These are phyloP conservation scores for Martiniozyma abietophila DNA, from an alignment of 805 yeast species.

Conservation along the genomic window DNA sequence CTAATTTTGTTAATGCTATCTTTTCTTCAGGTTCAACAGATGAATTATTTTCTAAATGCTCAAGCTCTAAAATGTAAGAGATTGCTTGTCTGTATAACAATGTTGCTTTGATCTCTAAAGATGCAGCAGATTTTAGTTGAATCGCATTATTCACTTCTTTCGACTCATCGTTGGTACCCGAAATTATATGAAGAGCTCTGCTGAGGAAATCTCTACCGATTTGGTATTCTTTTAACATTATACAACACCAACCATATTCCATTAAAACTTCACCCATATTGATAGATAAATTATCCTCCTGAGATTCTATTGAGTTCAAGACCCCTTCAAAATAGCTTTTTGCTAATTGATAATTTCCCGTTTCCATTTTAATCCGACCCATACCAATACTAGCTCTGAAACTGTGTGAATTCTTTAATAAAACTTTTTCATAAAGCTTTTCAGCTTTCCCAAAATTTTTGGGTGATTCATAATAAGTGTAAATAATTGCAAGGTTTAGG, in stretches of 20 bases:
- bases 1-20: slow-evolving; percentile 28
- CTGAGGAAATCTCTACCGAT: slow-evolving; percentile 45
- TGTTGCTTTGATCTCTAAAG: slow-evolving; percentile 48
- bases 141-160: not conserved
- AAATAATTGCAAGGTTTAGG: slow-evolving; percentile 61
- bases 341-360: slow-evolving; percentile 50
- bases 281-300: slow-evolving; percentile 30
- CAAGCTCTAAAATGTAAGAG: slow-evolving; percentile 37
- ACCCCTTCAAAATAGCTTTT: slow-evolving; percentile 32
- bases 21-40: slow-evolving; percentile 11
- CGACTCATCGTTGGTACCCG: slow-evolving; percentile 35
- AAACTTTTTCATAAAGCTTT: slow-evolving; percentile 56
- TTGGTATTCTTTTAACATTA: slow-evolving; percentile 40
- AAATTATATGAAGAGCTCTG: slow-evolving; percentile 31
- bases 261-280: slow-evolving; percentile 5
- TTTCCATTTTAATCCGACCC: slow-evolving; percentile 66
- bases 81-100: slow-evolving; percentile 69
- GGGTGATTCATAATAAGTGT: slow-evolving; percentile 85
- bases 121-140: slow-evolving; percentile 23
- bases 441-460: slow-evolving; percentile 73
- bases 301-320: slow-evolving; percentile 34
- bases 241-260: slow-evolving; percentile 74
- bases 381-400: slow-evolving; percentile 69
- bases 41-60: slow-evolving; percentile 12
- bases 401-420: slow-evolving; percentile 30